Base-by-base conservation (phyloP, 257 asterid species). In the Marsdenia floribunda region DNA sequence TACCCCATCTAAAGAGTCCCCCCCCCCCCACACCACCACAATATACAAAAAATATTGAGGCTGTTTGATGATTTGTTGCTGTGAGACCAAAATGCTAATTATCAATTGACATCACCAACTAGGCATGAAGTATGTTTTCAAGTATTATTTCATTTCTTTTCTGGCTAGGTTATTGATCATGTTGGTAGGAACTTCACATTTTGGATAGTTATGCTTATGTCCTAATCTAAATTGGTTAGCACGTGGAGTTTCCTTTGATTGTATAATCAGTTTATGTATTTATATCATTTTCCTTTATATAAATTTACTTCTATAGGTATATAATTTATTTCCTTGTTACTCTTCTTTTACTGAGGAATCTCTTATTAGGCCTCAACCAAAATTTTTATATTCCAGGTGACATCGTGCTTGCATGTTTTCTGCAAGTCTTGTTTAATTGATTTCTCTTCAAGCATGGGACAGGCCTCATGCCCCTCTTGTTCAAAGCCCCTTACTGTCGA, bases 371-470 rank as follows among this genome's bases (percentile, higher is more conserved):
- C 67, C 10, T 60, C 46, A 33, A 5, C 46, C 38, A 40, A 66
- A 7, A 14, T 18, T 66, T 66, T 38, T 38, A 19, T 66, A n/a
- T 78, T 76, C 66, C 85, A 94, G 98, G 92, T 92, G 69, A 86
- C 98, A 42, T 83, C 96, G 49, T 92, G 97, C 58, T 83, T 88
- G 57, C 97, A 94, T 77, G 82, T 85, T 75, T 94, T 94, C 84
- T 94, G 98, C 90, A 94, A 86, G 75, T 72, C 97, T 29, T 94
- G 98, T 83, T 83, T 94, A 87, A 85, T 90, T 73, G 92, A 87
- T 71, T 87, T 82, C 79, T 83, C 91, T 81, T 84, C 96, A 64
- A 85, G 82, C 80, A 76, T 82, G 90, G 95, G 93, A 75, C 91
- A 86, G 68, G 86, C 82, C 58, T 82, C 92, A 21, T 94, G 97